Conservation (phyloP, 192 early-diverging fungal genomes). For the Linnemannia elongata region DNA sequence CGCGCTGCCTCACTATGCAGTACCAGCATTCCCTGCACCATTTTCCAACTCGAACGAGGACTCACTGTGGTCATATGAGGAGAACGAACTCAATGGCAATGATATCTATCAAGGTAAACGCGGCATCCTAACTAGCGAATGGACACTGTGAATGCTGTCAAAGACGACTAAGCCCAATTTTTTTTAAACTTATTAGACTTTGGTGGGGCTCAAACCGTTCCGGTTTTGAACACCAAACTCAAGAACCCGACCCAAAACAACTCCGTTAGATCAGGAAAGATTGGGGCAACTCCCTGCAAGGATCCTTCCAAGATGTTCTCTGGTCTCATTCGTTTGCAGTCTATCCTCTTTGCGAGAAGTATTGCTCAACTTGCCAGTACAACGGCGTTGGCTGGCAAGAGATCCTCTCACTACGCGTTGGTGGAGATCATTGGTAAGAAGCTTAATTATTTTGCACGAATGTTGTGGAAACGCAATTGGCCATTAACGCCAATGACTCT, state of each 20-base stretch:
- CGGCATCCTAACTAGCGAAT: too few relatives aligned
- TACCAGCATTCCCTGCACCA: constrained; percentile 14
- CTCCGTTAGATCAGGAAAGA: background rate
- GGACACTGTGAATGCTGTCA: too few relatives aligned
- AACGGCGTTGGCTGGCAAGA: background rate
- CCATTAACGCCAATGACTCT: background rate
- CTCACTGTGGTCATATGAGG: background rate
- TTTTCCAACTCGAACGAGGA: background rate
- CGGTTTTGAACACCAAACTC: background rate
- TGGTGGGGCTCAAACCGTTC: background rate
- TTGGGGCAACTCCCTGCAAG: background rate
- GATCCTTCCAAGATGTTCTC: constrained; percentile 20
- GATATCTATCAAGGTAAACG: background rate
- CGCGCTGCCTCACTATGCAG: background rate
- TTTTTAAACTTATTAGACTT: too few relatives aligned
- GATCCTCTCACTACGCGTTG: background rate
- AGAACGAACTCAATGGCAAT: background rate
- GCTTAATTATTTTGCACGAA: background rate
- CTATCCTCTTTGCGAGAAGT: constrained; percentile 10
- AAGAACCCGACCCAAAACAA: background rate
- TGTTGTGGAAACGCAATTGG: background rate
- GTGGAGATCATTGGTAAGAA: constrained; percentile 36
- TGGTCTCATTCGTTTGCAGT: constrained; percentile 18
- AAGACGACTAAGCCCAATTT: too few relatives aligned
- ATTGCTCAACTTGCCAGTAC: constrained; percentile 1